Percentiles rank a stretch among this genome's conserved stretches.
Conservation (phyloP, 2,329 filamentous ascomycete species). For the Zelopaecilomyces penicillatus region DNA sequence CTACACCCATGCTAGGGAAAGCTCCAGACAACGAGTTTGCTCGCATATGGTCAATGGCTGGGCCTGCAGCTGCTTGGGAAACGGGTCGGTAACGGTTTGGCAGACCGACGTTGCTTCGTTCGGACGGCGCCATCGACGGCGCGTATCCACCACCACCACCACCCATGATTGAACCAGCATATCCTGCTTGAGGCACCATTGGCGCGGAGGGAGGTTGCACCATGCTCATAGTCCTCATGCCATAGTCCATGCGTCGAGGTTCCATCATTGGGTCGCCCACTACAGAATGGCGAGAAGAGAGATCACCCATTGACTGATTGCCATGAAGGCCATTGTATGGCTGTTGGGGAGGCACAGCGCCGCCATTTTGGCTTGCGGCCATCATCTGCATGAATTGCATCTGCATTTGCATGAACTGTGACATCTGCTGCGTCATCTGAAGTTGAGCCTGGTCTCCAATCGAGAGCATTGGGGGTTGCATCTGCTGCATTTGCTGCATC, state of each 20-base stretch:
- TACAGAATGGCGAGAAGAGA: conserved; percentile 37
- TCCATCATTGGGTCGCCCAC: conserved; percentile 40
- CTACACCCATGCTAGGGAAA: conserved; percentile 21
- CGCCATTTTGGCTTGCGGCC: conserved; percentile 31
- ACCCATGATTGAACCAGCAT: conserved; percentile 28
- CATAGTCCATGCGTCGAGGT: conserved; percentile 33
- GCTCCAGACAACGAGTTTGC: conserved; percentile 25
- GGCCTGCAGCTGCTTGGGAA: conserved; percentile 46
- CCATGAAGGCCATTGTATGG: conserved; percentile 17
- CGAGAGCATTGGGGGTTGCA: conserved; percentile 41
- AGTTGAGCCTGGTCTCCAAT: conserved; percentile 66
- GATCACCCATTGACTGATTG: conserved; percentile 36
- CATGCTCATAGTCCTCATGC: conserved; percentile 73
- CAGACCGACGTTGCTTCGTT: conserved; percentile 87
- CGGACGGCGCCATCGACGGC: conserved; percentile 87
- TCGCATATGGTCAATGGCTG: conserved; percentile 28
- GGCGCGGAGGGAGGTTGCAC: conserved; percentile 59
- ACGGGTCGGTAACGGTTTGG: conserved; percentile 88
- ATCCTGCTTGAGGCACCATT: conserved; percentile 42
- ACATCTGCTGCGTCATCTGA: conserved; percentile 72
- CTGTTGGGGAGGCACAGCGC: conserved; percentile 16
- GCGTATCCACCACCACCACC: conserved; percentile 50
- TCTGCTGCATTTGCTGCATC: conserved; percentile 35
- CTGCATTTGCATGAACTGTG: conserved; percentile 85
- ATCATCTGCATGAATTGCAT: conserved; percentile 93